Evolutionary conservation across 2,329 filamentous ascomycete species (phyloP), one percentile per base, ranked within the genome.

Genomic region (Botrytis fragariae): DNA sequence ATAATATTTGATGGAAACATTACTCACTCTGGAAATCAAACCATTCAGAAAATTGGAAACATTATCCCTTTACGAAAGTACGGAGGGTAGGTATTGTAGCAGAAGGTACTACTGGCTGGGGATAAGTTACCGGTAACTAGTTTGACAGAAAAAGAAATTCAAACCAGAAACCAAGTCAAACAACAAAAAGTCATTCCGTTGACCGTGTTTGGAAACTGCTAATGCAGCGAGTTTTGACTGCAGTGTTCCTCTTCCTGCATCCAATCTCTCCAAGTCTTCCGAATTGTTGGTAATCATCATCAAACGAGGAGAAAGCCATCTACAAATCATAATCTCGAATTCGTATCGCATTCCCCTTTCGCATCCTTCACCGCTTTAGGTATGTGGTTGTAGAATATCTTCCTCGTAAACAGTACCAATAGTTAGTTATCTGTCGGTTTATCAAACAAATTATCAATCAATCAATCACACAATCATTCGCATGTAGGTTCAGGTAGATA

Each of bases 1-100:
- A 39, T 72, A 68, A 68, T 25, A 72, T 68, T 72, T 68, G 62
- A 72, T 60, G 68, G 71, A 67, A 67, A 67, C 37, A 51, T 70
- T 65, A 64, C 69, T 64, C n/a, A 16, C 63, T 48, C 44, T 67
- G 44, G 63, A 39, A 67, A 29, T 29, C 45, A 68, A 68, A 37
- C 42, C 45, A 39, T 67, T 42, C 37, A 42, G 25, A 42, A 62
- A 12, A 54, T 54, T 64, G 44, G 39, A 64, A 29, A 67, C 29
- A 54, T 29, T 51, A 29, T 29, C 37, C 35, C 25, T 54, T 39
- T 54, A 54, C 44, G 45, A 67, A 39, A 51, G 45, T 37, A 39
- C 44, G 45, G 32, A 67, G 7, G 7, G 63, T 37, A 39, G 9
- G 16, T 29, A 14, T 67, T 44, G n/a, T 35, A 22, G 39, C 62